Evolutionary conservation across 176 grass and related monocot species (phyloP).

Genomic region (Oryza longistaminata): DNA sequence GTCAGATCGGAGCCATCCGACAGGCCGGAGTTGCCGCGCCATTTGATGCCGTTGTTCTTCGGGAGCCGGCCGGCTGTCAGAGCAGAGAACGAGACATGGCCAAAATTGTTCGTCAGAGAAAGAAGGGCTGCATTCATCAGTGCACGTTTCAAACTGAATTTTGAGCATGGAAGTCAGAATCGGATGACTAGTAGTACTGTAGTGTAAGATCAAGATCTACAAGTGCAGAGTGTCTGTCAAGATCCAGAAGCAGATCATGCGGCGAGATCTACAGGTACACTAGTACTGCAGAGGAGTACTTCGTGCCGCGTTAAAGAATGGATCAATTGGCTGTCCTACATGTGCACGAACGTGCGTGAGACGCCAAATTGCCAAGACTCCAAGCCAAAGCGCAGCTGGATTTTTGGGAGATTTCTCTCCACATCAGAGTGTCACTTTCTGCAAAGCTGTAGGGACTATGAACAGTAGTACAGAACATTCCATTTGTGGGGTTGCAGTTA

Average conservation of each 20-base stretch:
- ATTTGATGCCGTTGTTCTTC: conserved; percentile 84
- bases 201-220: neutral
- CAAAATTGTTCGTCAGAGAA: neutral
- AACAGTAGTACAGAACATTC: conserved; percentile 31
- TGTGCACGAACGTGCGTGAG: conserved; percentile 21
- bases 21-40: conserved; percentile 76
- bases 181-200: neutral
- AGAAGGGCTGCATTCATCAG: neutral
- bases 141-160: neutral
- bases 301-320: neutral
- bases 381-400: neutral
- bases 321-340: conserved; percentile 38
- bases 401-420: neutral
- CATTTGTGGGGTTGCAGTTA: conserved; percentile 38
- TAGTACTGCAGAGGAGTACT: no score
- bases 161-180: no score
- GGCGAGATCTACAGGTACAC: conserved; percentile 13
- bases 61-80: conserved; percentile 75
- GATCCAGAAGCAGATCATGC: neutral
- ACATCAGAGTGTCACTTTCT: conserved; percentile 30
- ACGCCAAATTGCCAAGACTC: conserved; percentile 25
- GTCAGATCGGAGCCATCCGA: conserved; percentile 53
- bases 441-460: conserved; percentile 3
- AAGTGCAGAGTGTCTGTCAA: neutral
- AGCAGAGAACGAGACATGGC: neutral